Percentiles rank a stretch among this genome's conserved stretches.
These are phyloP conservation scores for Diaporthe sp. DNA, from an alignment of 2,329 filamentous ascomycete species.

Conservation along the genomic window DNA sequence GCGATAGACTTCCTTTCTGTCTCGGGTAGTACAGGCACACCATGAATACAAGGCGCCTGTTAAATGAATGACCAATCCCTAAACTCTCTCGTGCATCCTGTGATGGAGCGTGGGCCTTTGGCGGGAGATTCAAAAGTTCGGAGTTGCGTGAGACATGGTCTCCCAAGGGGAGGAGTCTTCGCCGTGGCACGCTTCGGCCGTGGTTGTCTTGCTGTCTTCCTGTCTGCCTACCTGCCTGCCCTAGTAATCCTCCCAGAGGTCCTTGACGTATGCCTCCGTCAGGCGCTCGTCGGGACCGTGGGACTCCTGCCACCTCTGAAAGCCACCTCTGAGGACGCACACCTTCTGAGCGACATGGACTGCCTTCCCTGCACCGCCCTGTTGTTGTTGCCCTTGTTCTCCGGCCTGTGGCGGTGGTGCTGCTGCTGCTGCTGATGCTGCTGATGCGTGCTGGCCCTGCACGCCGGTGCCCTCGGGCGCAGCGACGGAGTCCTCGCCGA, in stretches of 20 bases:
- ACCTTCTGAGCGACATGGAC: conserved; percentile 73
- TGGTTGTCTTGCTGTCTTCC: not conserved
- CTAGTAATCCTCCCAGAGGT: conserved; percentile 81
- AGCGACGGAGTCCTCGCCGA: conserved; percentile 46
- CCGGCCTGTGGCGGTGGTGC: conserved; percentile 40
- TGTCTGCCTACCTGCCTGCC: not conserved
- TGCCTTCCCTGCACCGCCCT: conserved; percentile 43
- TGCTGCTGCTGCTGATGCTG: conserved; percentile 48
- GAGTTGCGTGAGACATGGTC: not conserved
- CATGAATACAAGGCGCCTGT: conserved; percentile 27
- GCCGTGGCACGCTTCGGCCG: not conserved
- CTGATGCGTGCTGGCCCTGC: conserved; percentile 42
- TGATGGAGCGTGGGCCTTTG: not conserved
- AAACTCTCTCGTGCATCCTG: conserved; percentile 31
- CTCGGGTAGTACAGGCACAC: conserved; percentile 19
- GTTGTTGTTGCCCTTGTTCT: conserved; percentile 47
- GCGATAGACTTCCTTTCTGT: conserved; percentile 21
- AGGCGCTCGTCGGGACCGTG: conserved; percentile 83
- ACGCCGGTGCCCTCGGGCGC: conserved; percentile 39
- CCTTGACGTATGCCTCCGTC: conserved; percentile 87
- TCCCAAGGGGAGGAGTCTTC: not conserved
- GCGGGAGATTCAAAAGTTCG: not conserved
- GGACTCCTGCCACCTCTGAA: conserved; percentile 89
- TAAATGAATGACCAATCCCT: not conserved
- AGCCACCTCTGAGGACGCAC: conserved; percentile 86